Evolutionary conservation across 805 yeast genomes (phyloP).

Genomic region (Yarrowia sp.): DNA sequence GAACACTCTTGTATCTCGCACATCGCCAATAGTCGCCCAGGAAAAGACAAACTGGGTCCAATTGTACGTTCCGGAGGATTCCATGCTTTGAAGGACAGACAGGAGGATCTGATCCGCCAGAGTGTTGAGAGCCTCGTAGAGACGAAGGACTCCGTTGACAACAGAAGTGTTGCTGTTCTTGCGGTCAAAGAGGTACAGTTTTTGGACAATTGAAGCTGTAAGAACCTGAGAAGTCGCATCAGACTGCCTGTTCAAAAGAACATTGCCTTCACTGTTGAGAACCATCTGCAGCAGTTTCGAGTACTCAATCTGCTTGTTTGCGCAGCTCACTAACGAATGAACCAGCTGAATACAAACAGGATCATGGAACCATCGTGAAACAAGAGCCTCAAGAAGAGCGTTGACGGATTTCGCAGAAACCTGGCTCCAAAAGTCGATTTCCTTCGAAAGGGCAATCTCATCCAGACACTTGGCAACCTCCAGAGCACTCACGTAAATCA

Average conservation of each 20-base stretch:
- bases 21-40: conserved; percentile 26
- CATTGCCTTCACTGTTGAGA: conserved; percentile 57
- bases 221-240: conserved; percentile 51
- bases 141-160: conserved; percentile 58
- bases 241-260: background rate
- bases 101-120: conserved; percentile 70
- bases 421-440: conserved; percentile 42
- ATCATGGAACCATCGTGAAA: conserved; percentile 56
- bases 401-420: conserved; percentile 44
- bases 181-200: conserved; percentile 59
- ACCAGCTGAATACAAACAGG: conserved; percentile 57
- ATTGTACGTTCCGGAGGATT: conserved; percentile 47
- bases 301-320: conserved; percentile 52
- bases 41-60: conserved; percentile 36
- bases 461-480: conserved; percentile 11
- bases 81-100: conserved; percentile 62
- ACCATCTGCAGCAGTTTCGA: conserved; percentile 68
- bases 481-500: conserved; percentile 3
- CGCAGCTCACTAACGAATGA: conserved; percentile 52
- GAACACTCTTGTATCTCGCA: conserved; percentile 6
- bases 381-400: conserved; percentile 47
- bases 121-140: conserved; percentile 68
- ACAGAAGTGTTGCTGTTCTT: conserved; percentile 56
- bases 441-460: conserved; percentile 5
- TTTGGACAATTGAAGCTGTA: conserved; percentile 57